Evolutionary conservation across 2,329 filamentous ascomycete genomes (phyloP).

Genomic region (Cordyceps cicadae): DNA sequence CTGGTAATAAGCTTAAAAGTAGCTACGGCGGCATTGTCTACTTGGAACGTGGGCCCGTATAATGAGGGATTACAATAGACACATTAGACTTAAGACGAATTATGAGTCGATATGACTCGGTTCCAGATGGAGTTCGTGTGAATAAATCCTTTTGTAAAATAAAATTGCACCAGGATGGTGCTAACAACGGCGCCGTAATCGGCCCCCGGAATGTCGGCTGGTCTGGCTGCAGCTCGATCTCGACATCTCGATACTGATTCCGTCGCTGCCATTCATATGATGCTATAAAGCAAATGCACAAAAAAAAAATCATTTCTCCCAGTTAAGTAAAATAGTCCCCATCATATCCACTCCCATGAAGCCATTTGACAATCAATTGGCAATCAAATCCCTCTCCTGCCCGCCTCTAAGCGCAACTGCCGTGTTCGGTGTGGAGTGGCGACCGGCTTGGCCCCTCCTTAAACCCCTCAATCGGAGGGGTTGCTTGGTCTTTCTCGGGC

Average conservation of each 20-base stretch:
- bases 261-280: background rate
- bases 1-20: background rate
- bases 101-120: conserved; percentile 1
- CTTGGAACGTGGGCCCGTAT: background rate
- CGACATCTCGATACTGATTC: background rate
- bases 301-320: background rate
- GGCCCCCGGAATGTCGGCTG: background rate
- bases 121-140: background rate
- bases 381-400: background rate
- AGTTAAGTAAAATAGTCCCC: background rate
- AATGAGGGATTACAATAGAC: background rate
- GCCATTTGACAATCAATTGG: background rate
- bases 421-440: background rate
- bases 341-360: background rate
- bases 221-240: background rate
- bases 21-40: too few species aligned
- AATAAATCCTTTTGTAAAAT: background rate
- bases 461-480: conserved; percentile 8
- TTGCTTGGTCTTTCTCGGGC: background rate
- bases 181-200: conserved; percentile 3
- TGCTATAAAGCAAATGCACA: background rate
- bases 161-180: background rate
- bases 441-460: background rate
- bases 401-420: conserved; percentile 6
- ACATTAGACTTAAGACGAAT: background rate